Evolutionary conservation across 148 eudicot genomes (phyloP), one percentile per base, ranked within the genome.

Genomic region (Rhododendron simsii): DNA sequence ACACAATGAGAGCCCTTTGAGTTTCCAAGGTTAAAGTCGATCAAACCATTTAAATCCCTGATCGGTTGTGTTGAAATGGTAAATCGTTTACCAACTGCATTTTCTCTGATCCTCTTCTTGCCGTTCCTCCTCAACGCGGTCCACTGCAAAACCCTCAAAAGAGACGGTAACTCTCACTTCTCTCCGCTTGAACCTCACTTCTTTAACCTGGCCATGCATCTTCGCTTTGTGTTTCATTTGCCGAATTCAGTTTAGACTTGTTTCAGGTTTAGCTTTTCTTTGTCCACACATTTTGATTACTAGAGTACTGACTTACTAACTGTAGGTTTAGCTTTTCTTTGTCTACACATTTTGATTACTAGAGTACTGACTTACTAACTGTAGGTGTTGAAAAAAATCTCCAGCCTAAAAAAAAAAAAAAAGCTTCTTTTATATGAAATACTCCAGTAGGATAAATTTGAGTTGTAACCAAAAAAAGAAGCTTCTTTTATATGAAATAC

Each of bases 121-220:
- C 30, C 87, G 5, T 85, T 91, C 47, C 80, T 93, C 2, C 84
- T 94, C 78, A 90, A 88, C 87, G 73, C 48, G 84, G 78, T 26
- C 84, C 59, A 81, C 85, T 90, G 87, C 80, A 93, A 91, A 93
- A 91, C 95, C 83, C 93, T 93, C 81, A 93, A 93, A 75, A 87
- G 95, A 74, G 93, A 93, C 81, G 95, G 95, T 93, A 88, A 8
- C 8, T 80, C 47, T 73, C 39, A 50, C 39, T 45, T 85, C n/a
- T 73, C 26, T 23, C 78, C 63, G 7, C 3, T 39, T 82, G n/a
- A 39, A 8, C 4, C 63, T 39, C 63, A 57, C 7, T 57, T 18
- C 23, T 26, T 69, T 83, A 14, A 20, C 78, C 18, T 44, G 73
- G n/a, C 20, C 4, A 39, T 21, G 73, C 78, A 35, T 14, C 35